phyloP scores from a whole-genome alignment of 2,329 filamentous ascomycete species.

The Claviceps citrina region DNA sequence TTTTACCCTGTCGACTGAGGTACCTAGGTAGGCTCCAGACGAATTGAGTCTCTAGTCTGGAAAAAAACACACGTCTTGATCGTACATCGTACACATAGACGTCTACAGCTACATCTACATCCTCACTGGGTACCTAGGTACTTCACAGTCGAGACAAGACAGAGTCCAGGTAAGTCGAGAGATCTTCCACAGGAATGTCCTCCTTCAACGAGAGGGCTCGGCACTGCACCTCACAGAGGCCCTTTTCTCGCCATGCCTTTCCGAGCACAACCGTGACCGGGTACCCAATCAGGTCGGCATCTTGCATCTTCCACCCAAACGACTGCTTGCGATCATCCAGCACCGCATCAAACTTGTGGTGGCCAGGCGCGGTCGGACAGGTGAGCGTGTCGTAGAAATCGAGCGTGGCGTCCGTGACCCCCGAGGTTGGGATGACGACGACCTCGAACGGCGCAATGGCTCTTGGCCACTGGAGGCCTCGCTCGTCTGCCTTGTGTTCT shows the following conservation, averaged over 20 bases:
- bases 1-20: too few relatives aligned
- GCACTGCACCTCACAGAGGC: slow-evolving; percentile 64
- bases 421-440: slow-evolving; percentile 43
- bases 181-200: slow-evolving; percentile 32
- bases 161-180: slow-evolving; percentile 29
- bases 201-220: slow-evolving; percentile 48
- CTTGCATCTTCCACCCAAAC: slow-evolving; percentile 73
- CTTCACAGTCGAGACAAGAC: slow-evolving; percentile 34
- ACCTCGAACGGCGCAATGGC: slow-evolving; percentile 74
- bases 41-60: too few relatives aligned
- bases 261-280: slow-evolving; percentile 72
- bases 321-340: slow-evolving; percentile 57
- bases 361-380: slow-evolving; percentile 4
- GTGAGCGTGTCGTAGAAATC: slow-evolving; percentile 49
- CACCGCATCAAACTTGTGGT: slow-evolving; percentile 42
- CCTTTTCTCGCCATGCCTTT: slow-evolving; percentile 44
- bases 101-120: too few relatives aligned
- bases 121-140: too few relatives aligned
- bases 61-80: neutral
- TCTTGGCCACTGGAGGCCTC: slow-evolving; percentile 75
- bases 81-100: neutral
- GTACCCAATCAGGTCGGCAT: slow-evolving; percentile 82
- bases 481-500: slow-evolving; percentile 53
- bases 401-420: slow-evolving; percentile 31
- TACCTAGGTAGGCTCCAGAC: too few relatives aligned